Evolutionary conservation across 768 basidiomycete genomes (phyloP), one percentile per base, ranked within the genome.

Genomic region (Guyanaporus albipodus): DNA sequence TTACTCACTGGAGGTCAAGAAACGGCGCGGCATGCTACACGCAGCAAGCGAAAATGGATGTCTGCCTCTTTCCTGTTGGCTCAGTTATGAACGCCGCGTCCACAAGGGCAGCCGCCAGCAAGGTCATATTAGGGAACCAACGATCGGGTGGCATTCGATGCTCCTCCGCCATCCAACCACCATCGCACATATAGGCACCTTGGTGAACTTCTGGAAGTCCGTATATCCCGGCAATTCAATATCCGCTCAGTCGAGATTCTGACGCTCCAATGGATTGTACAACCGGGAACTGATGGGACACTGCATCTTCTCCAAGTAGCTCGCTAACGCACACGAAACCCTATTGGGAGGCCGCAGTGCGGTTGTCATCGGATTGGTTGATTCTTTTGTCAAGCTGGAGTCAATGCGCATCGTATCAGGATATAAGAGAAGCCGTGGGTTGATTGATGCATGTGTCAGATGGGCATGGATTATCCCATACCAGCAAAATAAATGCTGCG

Each of bases 161-260:
- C 29, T 27, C 46, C 49, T 49, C 38, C 53, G 52, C 24, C 26
- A 49, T 50, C 36, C 44, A 44, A 35, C 52, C 46, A 34, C 57
- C 38, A 55, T 53, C 46, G 52, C 46, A 48, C 44, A 43, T 49
- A 45, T 34, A 45, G 48, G 48, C 38, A 50, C 50, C 50, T 57
- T 44, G 50, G 10, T 38, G 41, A 43, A 32, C 59, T 58, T 64
- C 62, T 53, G 40, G 52, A 62, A 61, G 59, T 37, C 62, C 53
- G 59, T 53, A 39, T 42, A 48, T 29, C 19, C 53, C 62, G 62
- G 53, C 59, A 61, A 51, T 53, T 64, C 59, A 51, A 62, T 64
- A 59, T 61, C 62, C 59, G 60, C 50, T 64, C 56, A 64, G 59
- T 64, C 59, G 62, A 61, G 60, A 44, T 56, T 61, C 53, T 49